Conservation (phyloP, 163 green algal genomes). For the Scenedesmus sp. region DNA sequence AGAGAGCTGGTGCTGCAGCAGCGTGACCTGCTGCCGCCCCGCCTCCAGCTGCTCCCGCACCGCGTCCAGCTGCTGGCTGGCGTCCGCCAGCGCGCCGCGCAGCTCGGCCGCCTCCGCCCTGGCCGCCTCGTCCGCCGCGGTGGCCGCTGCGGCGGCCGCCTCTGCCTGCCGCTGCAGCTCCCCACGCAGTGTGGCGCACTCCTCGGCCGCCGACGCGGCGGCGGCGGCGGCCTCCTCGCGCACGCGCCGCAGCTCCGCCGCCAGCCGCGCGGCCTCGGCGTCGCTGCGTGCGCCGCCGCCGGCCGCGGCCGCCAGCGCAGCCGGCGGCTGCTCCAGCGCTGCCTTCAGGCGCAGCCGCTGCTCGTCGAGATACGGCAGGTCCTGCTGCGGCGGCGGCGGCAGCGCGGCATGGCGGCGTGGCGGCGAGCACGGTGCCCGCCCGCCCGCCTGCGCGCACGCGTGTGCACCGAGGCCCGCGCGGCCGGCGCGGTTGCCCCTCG, state of each 20-base stretch:
- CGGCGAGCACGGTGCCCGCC: too few species aligned
- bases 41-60: slow-evolving; percentile 6
- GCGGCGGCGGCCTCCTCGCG: too few species aligned
- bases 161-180: slow-evolving; percentile 6
- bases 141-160: neutral
- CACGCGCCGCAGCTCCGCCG: neutral
- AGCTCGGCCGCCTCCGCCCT: neutral
- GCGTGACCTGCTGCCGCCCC: neutral
- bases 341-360: slow-evolving; percentile 20
- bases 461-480: too few species aligned
- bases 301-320: neutral
- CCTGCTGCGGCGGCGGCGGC: slow-evolving; percentile 20
- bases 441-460: too few species aligned
- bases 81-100: neutral
- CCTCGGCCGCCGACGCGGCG: too few species aligned
- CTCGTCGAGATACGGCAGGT: slow-evolving; percentile 23
- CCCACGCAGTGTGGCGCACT: too few species aligned
- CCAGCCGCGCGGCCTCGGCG: too few species aligned
- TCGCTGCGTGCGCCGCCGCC: neutral
- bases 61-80: neutral
- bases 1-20: neutral
- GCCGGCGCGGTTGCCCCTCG: too few species aligned
- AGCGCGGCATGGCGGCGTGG: too few species aligned
- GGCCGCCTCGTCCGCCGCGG: too few species aligned
- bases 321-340: slow-evolving; percentile 13